These are phyloP conservation scores for Ichthyophthirius multifiliis DNA, from an alignment of 169 alveolate species.

Conservation along the genomic window DNA sequence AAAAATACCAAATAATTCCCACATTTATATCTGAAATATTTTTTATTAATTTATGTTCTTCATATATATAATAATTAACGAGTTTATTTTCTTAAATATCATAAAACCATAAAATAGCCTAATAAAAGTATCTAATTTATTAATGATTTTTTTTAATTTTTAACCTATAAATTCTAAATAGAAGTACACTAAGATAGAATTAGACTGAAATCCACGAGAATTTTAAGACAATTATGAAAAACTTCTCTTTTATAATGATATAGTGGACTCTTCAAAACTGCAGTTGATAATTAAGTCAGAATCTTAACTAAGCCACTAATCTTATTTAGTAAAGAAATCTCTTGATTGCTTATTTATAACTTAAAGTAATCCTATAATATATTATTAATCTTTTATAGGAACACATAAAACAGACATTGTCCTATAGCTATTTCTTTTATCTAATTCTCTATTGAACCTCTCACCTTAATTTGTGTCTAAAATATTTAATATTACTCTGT, in stretches of 20 bases:
- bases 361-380: constrained; percentile 15
- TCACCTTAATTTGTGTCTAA: constrained; percentile 72
- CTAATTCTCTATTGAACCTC: constrained; percentile 68
- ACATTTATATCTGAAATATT: background rate
- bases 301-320: constrained; percentile 1
- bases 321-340: constrained; percentile 32
- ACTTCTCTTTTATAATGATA: constrained; percentile 15
- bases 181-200: background rate
- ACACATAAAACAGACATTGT: constrained; percentile 68
- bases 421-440: constrained; percentile 59
- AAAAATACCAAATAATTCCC: background rate
- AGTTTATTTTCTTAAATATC: background rate
- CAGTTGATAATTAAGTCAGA: constrained; percentile 6
- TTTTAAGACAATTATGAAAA: background rate
- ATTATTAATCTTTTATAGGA: constrained; percentile 63
- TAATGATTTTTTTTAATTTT: background rate
- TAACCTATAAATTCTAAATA: background rate
- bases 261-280: constrained; percentile 9
- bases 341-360: constrained; percentile 22
- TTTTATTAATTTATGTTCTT: background rate
- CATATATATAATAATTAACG: constrained; percentile 9
- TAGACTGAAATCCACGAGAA: background rate
- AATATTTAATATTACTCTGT: constrained; percentile 49
- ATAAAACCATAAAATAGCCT: background rate
- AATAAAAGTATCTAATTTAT: background rate